Evolutionary conservation across 768 basidiomycete genomes (phyloP), one percentile per base, ranked within the genome.

Genomic region (Mycena rosella): DNA sequence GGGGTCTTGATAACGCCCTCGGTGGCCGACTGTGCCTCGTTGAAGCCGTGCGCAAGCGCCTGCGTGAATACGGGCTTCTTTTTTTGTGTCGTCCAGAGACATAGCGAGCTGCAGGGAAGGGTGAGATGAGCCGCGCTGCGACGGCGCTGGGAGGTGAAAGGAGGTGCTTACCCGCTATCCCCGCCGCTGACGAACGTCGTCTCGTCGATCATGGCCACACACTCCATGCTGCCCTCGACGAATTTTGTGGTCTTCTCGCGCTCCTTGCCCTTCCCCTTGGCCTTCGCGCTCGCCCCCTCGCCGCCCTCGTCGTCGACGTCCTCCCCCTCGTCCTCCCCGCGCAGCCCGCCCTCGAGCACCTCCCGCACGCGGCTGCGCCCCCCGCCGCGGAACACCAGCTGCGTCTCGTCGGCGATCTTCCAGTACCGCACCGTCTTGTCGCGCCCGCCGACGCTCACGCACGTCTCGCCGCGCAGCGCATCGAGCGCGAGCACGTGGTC

Each of bases 381-480:
- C n/a, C 98, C 98, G 27, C 97, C 98, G 40, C 98, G 88, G 75
- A 99, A 98, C 9, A 99, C 96, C 27, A 99, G 84, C 75, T 99
- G 97, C 15, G 88, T 94, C 79, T 98, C 96, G 59, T 99, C 97
- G 40, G 90, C 89, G 57, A 99, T 92, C 81, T 98, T 98, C 97
- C 97, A 99, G 80, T 89, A 99, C 38, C 98, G 86, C 65, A 91
- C 87, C 0, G 96, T 98, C 76, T 95, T 92, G 82, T 99, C 98
- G 36, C 96, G 85, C 0, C 90, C 94, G 22, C 97, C 98, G 7
- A 92, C 92, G 38, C 91, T 96, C 22, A 98, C 88, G 18, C 92
- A 93, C 2, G 90, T 89, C 72, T 98, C 96, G 9, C 88, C 88
- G 36, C 93, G 89, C 18, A 99, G 86, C 8, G 95, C 85, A 69